Conservation (phyloP, 1,284 basidiomycete species). For the Neonothopanus nambi region DNA sequence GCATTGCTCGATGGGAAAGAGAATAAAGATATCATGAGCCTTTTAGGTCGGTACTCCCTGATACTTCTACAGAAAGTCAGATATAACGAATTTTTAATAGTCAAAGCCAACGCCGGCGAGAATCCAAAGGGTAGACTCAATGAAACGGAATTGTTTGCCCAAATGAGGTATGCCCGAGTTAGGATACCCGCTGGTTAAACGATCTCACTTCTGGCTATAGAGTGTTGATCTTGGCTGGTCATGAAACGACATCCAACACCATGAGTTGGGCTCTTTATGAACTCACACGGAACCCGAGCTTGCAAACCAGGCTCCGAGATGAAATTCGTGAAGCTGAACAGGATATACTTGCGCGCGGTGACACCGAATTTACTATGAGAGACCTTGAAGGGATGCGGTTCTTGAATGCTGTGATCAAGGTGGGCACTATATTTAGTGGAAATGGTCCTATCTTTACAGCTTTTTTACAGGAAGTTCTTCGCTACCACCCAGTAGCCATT, state of each 20-base stretch:
- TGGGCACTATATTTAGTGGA: slow-evolving; percentile 41
- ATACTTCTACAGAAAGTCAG: not conserved
- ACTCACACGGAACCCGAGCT: slow-evolving; percentile 28
- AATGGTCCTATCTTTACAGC: slow-evolving; percentile 19
- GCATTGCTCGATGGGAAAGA: slow-evolving; percentile 10
- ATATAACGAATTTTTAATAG: slow-evolving; percentile 29
- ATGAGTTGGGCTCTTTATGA: slow-evolving; percentile 41
- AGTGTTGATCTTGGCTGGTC: slow-evolving; percentile 45
- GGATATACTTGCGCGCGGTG: slow-evolving; percentile 4
- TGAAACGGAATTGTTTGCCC: slow-evolving; percentile 53
- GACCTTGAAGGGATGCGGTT: slow-evolving; percentile 25
- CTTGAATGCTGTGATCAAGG: slow-evolving; percentile 18
- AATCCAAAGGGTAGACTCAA: slow-evolving; percentile 42
- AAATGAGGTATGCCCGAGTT: slow-evolving; percentile 45
- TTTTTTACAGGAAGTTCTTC: slow-evolving; percentile 35
- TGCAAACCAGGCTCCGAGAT: slow-evolving; percentile 19
- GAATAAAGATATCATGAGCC: slow-evolving; percentile 16
- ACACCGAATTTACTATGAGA: slow-evolving; percentile 12
- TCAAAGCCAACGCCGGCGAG: slow-evolving; percentile 53
- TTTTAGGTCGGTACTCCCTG: slow-evolving; percentile 4
- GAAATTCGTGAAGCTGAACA: slow-evolving; percentile 17
- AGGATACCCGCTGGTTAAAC: not conserved
- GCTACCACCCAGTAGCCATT: slow-evolving; percentile 36
- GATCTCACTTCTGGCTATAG: slow-evolving; percentile 18
- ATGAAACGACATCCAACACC: slow-evolving; percentile 28